phyloP scores from a whole-genome alignment of 768 basidiomycete genomes.

The Gloeostereum incarnatum region DNA sequence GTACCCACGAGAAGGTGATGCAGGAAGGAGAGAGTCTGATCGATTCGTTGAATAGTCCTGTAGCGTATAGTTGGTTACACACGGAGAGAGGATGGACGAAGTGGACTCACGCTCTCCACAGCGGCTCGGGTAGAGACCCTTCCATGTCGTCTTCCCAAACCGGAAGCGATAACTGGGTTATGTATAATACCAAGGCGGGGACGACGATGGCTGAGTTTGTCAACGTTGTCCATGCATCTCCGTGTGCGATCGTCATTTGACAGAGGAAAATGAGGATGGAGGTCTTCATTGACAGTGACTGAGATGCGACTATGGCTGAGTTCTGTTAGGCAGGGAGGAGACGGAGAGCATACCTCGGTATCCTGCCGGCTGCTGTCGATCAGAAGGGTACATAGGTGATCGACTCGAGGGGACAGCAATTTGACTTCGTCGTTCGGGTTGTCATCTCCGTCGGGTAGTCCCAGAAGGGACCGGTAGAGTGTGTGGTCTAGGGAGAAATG shows the following conservation, averaged over 20 bases:
- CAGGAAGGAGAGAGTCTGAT: constrained; percentile 48
- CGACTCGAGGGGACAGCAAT: constrained; percentile 31
- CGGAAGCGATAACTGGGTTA: constrained; percentile 39
- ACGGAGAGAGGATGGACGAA: constrained; percentile 1
- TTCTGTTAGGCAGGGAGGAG: background rate
- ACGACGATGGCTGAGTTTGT: constrained; percentile 45
- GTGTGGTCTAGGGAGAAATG: constrained; percentile 23
- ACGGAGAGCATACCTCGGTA: constrained; percentile 25
- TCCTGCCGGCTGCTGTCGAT: constrained; percentile 29
- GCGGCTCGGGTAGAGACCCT: constrained; percentile 24
- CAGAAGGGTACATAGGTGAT: constrained; percentile 38
- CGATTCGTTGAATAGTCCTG: constrained; percentile 43
- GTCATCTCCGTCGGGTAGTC: constrained; percentile 18
- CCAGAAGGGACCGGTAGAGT: constrained; percentile 34
- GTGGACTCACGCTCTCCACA: constrained; percentile 25
- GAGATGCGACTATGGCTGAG: background rate
- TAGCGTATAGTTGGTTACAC: constrained; percentile 5
- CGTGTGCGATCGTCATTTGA: constrained; percentile 27
- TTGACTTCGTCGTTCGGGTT: constrained; percentile 11
- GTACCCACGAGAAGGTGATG: constrained; percentile 51
- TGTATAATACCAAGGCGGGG: constrained; percentile 53
- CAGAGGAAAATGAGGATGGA: constrained; percentile 31
- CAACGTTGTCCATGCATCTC: constrained; percentile 26
- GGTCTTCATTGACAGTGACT: constrained; percentile 19
- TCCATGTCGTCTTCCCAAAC: constrained; percentile 61